These are phyloP conservation scores for Ziziphus jujuba DNA, from an alignment of 306 rosid genomes.

Conservation along the genomic window DNA sequence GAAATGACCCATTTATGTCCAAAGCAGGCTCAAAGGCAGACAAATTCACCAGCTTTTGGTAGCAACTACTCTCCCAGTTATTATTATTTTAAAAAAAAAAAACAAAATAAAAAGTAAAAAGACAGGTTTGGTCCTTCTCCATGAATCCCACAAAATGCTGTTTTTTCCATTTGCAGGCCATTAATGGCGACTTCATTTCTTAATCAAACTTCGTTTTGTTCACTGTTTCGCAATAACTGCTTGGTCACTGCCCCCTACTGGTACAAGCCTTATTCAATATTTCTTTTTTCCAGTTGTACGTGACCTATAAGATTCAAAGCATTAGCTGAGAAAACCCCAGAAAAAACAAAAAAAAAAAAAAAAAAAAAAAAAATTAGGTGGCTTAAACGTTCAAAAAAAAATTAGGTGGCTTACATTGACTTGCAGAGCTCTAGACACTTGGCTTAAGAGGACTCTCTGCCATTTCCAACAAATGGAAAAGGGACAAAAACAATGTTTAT, in stretches of 20 bases:
- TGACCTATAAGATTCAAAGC: neutral
- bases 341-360: too few relatives aligned
- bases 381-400: too few relatives aligned
- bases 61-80: neutral
- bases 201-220: conserved; percentile 1
- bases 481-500: neutral
- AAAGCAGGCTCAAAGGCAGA: conserved; percentile 6
- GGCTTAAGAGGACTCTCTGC: neutral
- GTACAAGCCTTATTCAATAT: neutral
- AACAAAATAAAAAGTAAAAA: neutral
- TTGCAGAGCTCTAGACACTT: conserved; percentile 6
- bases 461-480: conserved; percentile 3
- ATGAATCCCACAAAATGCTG: conserved; percentile 17
- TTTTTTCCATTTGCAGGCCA: conserved; percentile 12
- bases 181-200: conserved; percentile 3
- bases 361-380: neutral
- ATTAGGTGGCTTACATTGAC: conserved; percentile 5
- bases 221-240: conserved; percentile 13
- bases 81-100: too few relatives aligned
- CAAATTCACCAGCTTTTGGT: conserved; percentile 17
- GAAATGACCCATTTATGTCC: conserved; percentile 2
- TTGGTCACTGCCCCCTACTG: neutral
- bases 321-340: conserved; percentile 10
- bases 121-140: neutral
- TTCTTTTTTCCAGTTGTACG: neutral